phyloP scores from a whole-genome alignment of 1,139 yeast genomes.

The Taphrina populina region DNA sequence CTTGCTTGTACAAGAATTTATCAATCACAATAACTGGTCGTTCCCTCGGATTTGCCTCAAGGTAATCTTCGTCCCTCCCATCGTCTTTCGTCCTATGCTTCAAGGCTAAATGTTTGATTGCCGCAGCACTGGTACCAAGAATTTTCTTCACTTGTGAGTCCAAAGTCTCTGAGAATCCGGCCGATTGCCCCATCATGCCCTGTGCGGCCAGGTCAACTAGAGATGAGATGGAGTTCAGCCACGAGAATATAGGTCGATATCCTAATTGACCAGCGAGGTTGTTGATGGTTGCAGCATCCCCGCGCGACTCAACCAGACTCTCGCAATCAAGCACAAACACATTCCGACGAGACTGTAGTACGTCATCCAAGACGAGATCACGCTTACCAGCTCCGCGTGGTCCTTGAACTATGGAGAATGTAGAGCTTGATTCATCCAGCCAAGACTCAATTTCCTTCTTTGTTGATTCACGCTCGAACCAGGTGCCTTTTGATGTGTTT shows the following conservation, averaged over 20 bases:
- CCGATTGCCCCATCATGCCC: conserved; percentile 79
- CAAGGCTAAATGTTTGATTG: conserved; percentile 70
- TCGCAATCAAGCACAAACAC: conserved; percentile 77
- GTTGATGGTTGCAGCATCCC: conserved; percentile 66
- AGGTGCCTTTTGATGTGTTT: conserved; percentile 22
- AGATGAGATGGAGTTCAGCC: conserved; percentile 78
- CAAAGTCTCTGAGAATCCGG: conserved; percentile 82
- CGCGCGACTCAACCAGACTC: conserved; percentile 64
- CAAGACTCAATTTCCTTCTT: conserved; percentile 70
- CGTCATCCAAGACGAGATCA: conserved; percentile 71
- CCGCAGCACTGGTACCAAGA: conserved; percentile 69
- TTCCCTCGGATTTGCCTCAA: conserved; percentile 80
- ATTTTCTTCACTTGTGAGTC: conserved; percentile 83
- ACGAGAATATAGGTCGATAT: conserved; percentile 88
- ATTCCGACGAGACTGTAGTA: conserved; percentile 53
- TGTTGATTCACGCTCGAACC: conserved; percentile 51
- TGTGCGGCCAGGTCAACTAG: conserved; percentile 65
- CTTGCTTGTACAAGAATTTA: conserved; percentile 60
- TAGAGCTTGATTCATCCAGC: conserved; percentile 73
- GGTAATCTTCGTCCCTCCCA: conserved; percentile 72
- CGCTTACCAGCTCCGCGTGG: conserved; percentile 93
- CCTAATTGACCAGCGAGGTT: conserved; percentile 76
- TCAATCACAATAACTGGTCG: conserved; percentile 86
- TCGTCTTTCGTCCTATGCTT: conserved; percentile 42
- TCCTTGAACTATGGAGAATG: conserved; percentile 79